Evolutionary conservation across 1,284 basidiomycete species (phyloP).

Genomic region (Baeospora myosura): DNA sequence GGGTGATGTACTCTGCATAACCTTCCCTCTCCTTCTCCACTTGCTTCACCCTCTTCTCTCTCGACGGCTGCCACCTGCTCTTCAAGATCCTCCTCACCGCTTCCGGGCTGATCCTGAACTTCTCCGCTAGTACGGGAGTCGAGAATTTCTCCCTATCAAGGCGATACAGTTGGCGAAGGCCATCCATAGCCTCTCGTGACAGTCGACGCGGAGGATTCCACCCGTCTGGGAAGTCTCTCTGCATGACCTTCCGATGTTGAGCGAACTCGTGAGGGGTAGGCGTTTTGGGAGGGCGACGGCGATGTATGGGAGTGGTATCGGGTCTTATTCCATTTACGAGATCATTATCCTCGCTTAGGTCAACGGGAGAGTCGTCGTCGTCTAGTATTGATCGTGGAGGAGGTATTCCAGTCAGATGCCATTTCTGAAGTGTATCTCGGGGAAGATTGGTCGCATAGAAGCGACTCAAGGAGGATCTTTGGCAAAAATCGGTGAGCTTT

Average conservation of each 20-base stretch:
- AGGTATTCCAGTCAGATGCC: conserved; percentile 4
- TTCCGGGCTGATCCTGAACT: conserved; percentile 82
- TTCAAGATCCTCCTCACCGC: conserved; percentile 80
- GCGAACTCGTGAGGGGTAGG: conserved; percentile 48
- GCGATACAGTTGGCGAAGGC: conserved; percentile 65
- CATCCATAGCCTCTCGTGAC: conserved; percentile 88
- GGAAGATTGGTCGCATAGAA: conserved; percentile 7
- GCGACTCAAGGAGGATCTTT: too few species aligned
- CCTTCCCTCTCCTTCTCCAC: conserved; percentile 53
- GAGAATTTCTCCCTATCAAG: conserved; percentile 66
- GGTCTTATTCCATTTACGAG: conserved; percentile 34
- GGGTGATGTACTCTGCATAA: conserved; percentile 31
- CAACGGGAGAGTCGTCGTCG: conserved; percentile 36
- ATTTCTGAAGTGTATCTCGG: conserved; percentile 9
- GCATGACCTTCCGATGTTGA: conserved; percentile 52
- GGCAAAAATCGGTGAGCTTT: too few species aligned
- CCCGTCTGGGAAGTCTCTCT: conserved; percentile 61
- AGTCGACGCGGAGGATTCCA: conserved; percentile 86
- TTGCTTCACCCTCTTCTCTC: conserved; percentile 47
- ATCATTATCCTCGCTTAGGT: conserved; percentile 49
- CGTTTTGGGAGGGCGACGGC: conserved; percentile 30
- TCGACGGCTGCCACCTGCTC: conserved; percentile 70
- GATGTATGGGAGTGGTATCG: conserved; percentile 31
- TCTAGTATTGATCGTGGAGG: conserved; percentile 40
- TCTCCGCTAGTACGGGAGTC: conserved; percentile 65